phyloP scores from a whole-genome alignment of 441 rosid genomes.

The Aleurites moluccanus region DNA sequence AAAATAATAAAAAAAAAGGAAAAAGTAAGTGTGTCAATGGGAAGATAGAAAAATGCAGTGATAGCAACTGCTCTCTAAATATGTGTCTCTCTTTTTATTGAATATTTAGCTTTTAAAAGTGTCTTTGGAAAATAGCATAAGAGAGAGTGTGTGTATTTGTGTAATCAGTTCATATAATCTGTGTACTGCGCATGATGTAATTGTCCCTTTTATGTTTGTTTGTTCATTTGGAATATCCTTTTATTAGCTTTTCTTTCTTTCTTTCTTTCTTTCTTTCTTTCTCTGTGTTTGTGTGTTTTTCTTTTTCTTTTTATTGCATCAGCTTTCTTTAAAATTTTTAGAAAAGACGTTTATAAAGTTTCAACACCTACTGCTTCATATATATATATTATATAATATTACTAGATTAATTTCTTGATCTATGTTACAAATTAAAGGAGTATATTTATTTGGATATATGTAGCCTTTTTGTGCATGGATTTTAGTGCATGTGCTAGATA shows the following conservation, averaged over 20 bases:
- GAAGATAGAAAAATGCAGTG: background rate
- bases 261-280: too few relatives aligned
- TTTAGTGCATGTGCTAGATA: slow-evolving; percentile 42
- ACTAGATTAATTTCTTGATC: too few relatives aligned
- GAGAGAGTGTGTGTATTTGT: slow-evolving; percentile 21
- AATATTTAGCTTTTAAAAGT: slow-evolving; percentile 21
- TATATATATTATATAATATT: too few relatives aligned
- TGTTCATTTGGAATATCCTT: too few relatives aligned
- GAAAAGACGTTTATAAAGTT: background rate
- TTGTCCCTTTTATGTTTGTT: slow-evolving; percentile 23
- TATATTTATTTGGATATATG: background rate
- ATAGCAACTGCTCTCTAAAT: slow-evolving; percentile 14
- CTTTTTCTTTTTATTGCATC: slow-evolving; percentile 8
- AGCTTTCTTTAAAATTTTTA: slow-evolving; percentile 1
- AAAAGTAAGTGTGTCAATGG: background rate
- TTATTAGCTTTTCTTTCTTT: too few relatives aligned
- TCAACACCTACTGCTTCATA: too few relatives aligned
- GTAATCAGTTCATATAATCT: slow-evolving; percentile 33
- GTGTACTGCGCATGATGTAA: slow-evolving; percentile 29
- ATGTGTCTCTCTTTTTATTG: slow-evolving; percentile 7
- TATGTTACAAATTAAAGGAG: background rate
- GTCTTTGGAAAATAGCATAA: slow-evolving; percentile 2
- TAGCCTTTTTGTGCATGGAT: slow-evolving; percentile 40
- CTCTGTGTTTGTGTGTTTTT: background rate
- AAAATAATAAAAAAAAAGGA: background rate